A percentile compares a stretch with the other conserved stretches of the same genome.
These are phyloP conservation scores for Metarhizium sp. DNA, from an alignment of 2,329 filamentous ascomycete species.

Conservation along the genomic window DNA sequence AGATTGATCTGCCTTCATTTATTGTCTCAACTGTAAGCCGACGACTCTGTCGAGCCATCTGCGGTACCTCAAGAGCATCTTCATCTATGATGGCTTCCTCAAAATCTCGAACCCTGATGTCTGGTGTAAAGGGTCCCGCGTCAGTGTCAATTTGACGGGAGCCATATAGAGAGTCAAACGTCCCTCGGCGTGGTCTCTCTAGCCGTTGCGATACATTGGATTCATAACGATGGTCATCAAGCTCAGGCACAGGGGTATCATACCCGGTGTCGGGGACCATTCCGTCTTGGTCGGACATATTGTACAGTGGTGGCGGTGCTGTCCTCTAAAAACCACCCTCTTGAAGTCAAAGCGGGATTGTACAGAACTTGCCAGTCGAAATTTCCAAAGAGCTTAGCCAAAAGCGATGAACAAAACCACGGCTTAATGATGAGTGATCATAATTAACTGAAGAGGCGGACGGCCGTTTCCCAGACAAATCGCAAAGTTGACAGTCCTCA, in stretches of 20 bases:
- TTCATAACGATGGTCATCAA: slow-evolving; percentile 80
- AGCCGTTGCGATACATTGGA: slow-evolving; percentile 48
- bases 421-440: slow-evolving; percentile 20
- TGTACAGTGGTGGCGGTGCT: slow-evolving; percentile 8
- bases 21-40: slow-evolving; percentile 48
- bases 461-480: not conserved
- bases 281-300: slow-evolving; percentile 61
- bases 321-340: not conserved
- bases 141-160: slow-evolving; percentile 35
- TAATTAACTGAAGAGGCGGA: slow-evolving; percentile 15
- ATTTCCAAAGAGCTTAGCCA: not conserved
- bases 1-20: slow-evolving; percentile 57
- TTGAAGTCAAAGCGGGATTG: not conserved
- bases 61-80: slow-evolving; percentile 53
- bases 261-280: slow-evolving; percentile 51
- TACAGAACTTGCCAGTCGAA: not conserved
- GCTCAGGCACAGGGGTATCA: slow-evolving; percentile 65
- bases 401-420: slow-evolving; percentile 22
- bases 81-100: slow-evolving; percentile 72
- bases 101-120: slow-evolving; percentile 63
- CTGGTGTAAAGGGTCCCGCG: slow-evolving; percentile 16
- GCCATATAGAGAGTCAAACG: slow-evolving; percentile 61
- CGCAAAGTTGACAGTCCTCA: not conserved
- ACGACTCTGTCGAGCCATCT: slow-evolving; percentile 34
- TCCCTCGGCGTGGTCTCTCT: slow-evolving; percentile 58